phyloP scores from a whole-genome alignment of 345 rosid species.

The Salix arbutifolia region DNA sequence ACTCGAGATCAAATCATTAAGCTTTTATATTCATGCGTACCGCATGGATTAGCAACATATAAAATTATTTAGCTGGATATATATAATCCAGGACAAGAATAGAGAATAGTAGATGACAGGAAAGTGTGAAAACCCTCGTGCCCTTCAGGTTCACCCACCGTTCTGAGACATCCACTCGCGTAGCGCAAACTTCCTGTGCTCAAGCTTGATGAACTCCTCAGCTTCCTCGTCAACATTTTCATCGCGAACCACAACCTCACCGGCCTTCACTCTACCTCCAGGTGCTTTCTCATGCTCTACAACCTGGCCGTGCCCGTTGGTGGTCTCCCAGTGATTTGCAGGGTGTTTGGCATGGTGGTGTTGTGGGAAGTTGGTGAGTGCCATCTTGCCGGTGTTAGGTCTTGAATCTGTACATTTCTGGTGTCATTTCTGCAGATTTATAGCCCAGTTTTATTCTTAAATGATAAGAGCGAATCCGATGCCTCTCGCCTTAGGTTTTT shows the following conservation, averaged over 20 bases:
- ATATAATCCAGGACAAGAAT: background rate
- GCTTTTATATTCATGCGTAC: no score
- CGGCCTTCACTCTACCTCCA: background rate
- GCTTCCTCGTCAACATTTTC: slow-evolving; percentile 57
- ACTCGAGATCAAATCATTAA: no score
- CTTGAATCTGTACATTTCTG: background rate
- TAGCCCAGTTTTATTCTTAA: slow-evolving; percentile 5
- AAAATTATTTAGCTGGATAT: background rate
- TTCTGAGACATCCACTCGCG: background rate
- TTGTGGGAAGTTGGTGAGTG: background rate
- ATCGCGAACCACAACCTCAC: background rate
- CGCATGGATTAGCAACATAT: no score
- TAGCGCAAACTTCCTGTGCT: slow-evolving; percentile 53
- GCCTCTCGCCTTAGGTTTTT: slow-evolving; percentile 7
- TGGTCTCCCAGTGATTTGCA: slow-evolving; percentile 1
- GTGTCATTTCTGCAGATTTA: slow-evolving; percentile 13
- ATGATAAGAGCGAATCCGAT: slow-evolving; percentile 35
- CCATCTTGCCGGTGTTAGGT: slow-evolving; percentile 13
- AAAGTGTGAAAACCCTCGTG: background rate
- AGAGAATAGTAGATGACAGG: background rate
- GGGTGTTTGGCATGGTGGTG: slow-evolving; percentile 1
- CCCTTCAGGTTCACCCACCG: background rate
- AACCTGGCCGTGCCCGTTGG: background rate
- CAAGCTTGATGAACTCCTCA: slow-evolving; percentile 50
- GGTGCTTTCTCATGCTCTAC: slow-evolving; percentile 1